phyloP scores from a whole-genome alignment of 2,329 filamentous ascomycete genomes.

The Conoideocrella luteorostrata region DNA sequence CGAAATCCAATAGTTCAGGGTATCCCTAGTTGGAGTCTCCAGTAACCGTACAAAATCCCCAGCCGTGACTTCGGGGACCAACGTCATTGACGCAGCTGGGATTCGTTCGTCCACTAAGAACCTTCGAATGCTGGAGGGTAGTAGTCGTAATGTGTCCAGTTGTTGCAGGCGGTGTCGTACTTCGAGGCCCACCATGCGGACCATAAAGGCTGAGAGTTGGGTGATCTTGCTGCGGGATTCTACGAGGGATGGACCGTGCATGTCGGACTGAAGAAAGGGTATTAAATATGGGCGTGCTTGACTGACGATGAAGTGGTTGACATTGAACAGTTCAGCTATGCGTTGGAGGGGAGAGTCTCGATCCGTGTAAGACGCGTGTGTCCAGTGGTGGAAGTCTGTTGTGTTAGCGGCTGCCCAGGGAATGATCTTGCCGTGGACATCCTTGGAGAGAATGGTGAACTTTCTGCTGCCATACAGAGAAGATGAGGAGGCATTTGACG shows the following conservation, averaged over 20 bases:
- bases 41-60: slow-evolving; percentile 71
- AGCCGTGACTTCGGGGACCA: slow-evolving; percentile 72
- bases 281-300: slow-evolving; percentile 87
- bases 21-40: slow-evolving; percentile 72
- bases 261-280: slow-evolving; percentile 74
- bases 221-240: slow-evolving; percentile 52
- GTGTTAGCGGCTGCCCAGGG: slow-evolving; percentile 65
- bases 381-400: slow-evolving; percentile 61
- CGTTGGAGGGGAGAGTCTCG: slow-evolving; percentile 60
- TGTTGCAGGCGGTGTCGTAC: slow-evolving; percentile 75
- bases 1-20: slow-evolving; percentile 77
- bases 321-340: slow-evolving; percentile 79
- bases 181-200: slow-evolving; percentile 67
- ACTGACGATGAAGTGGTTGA: slow-evolving; percentile 91
- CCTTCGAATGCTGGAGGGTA: slow-evolving; percentile 63
- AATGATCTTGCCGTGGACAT: slow-evolving; percentile 63
- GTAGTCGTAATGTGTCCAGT: slow-evolving; percentile 67
- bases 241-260: slow-evolving; percentile 65
- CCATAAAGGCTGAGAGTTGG: slow-evolving; percentile 51
- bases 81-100: slow-evolving; percentile 68
- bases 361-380: slow-evolving; percentile 57
- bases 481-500: slow-evolving; percentile 62
- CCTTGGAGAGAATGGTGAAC: slow-evolving; percentile 68
- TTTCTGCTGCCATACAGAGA: slow-evolving; percentile 60
- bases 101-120: slow-evolving; percentile 80